Base-by-base conservation (phyloP, 1,284 basidiomycete genomes). In the Cutaneotrichosporon cyanovorans region DNA sequence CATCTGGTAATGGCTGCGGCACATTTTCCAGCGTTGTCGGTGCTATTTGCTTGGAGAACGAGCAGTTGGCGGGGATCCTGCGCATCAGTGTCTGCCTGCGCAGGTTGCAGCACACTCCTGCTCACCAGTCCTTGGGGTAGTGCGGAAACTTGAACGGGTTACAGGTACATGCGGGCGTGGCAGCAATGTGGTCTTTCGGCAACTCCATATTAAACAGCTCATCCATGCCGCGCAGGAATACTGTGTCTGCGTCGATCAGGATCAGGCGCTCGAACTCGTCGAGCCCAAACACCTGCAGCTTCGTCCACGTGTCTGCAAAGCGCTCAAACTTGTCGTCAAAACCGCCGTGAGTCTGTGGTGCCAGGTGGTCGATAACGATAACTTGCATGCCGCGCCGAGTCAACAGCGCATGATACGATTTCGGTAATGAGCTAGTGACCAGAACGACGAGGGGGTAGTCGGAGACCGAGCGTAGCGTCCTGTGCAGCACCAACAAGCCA, bases 181-280 rank as follows among this genome's bases (percentile, higher is more conserved):
- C 89, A 3, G 86, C 89, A 49, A 97, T 91, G 68, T 81, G 80
- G 57, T 81, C 84, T 32, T 60, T 59, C 5, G 78, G 78, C 2
- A 90, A 71, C 10, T 80, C 76, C 22, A 87, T 59, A 19, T 82
- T 76, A 74, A 96, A 82, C 41, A 97, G 75, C 53, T 93, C 90
- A 69, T 97, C 93, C 85, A 97, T 93, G 54, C 87, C 87, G 38
- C 75, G 77, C 64, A 79, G 74, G 19, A 95, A 77, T 48, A 95
- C 77, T 88, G 97, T 97, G 72, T 96, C 92, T 14, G 82, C 81
- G 65, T 96, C 92, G 42, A 96, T 74, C 38, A 95, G 74, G 37
- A 91, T 83, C 36, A 95, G 74, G 14, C 87, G 80, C 80, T 88
- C 82, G 67, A 80, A 93, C 59, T 85, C 80, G 2, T 66, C 70